Conservation (phyloP, 139 green algal species). For the Haematococcus lacustris region DNA sequence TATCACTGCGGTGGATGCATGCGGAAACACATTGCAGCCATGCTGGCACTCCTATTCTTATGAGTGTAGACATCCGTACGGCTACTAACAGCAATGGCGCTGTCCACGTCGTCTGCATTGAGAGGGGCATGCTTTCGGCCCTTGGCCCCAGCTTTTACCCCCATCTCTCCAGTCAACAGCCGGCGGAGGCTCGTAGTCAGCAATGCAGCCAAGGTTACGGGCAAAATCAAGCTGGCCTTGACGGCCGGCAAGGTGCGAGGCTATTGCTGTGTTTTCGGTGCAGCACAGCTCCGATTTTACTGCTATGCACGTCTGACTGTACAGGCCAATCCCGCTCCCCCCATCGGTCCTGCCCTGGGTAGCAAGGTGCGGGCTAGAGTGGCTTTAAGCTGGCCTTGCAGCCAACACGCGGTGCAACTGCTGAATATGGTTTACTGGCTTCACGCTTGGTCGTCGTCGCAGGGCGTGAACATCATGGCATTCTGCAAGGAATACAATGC, state of each 20-base stretch:
- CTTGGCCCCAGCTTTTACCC: too few relatives aligned
- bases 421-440: not conserved
- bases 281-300: not conserved
- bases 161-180: too few relatives aligned
- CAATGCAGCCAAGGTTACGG: constrained; percentile 50
- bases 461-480: constrained; percentile 99
- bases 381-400: not conserved
- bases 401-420: not conserved
- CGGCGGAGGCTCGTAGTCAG: constrained; percentile 1
- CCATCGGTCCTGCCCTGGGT: constrained; percentile 94
- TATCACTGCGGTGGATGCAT: too few relatives aligned
- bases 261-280: not conserved
- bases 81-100: too few relatives aligned
- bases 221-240: constrained; percentile 96
- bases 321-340: constrained; percentile 91
- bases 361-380: constrained; percentile 78
- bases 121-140: too few relatives aligned
- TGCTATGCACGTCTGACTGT: not conserved
- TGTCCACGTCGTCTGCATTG: too few relatives aligned
- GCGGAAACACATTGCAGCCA: too few relatives aligned
- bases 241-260: constrained; percentile 77
- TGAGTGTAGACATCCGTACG: too few relatives aligned
- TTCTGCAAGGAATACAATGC: constrained; percentile 99
- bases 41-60: too few relatives aligned
- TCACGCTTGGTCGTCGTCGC: not conserved